Percentiles rank a stretch among this genome's conserved stretches.
Conservation (phyloP, 1,139 yeast species). For the Taphrina communis region DNA sequence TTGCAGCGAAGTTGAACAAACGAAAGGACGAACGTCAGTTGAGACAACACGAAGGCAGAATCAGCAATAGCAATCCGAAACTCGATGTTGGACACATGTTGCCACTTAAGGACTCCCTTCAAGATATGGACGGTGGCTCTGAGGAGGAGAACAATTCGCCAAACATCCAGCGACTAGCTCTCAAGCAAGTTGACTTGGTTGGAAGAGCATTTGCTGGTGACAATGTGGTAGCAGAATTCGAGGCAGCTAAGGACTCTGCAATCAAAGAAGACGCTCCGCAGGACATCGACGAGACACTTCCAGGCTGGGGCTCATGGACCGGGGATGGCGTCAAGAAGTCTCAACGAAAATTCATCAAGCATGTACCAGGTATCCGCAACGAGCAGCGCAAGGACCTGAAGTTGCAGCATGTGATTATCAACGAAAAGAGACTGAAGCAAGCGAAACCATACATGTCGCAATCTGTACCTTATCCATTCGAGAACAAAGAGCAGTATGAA, state of each 20-base stretch:
- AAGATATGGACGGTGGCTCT: constrained; percentile 49
- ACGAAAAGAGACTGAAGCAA: constrained; percentile 84
- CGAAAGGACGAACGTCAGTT: constrained; percentile 19
- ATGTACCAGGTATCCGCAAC: constrained; percentile 67
- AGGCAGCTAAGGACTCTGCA: constrained; percentile 71
- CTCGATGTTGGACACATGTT: constrained; percentile 17
- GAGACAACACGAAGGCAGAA: constrained; percentile 16
- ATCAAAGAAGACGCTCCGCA: constrained; percentile 82
- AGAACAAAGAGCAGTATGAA: constrained; percentile 91
- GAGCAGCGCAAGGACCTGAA: constrained; percentile 79
- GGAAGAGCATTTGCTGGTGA: constrained; percentile 97
- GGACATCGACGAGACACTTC: constrained; percentile 81
- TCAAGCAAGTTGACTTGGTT: constrained; percentile 81
- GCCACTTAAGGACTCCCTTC: constrained; percentile 46
- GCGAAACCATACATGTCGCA: constrained; percentile 79
- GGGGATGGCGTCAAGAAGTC: constrained; percentile 51
- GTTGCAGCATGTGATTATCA: constrained; percentile 80
- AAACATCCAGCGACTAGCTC: constrained; percentile 12
- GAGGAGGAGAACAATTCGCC: constrained; percentile 35
- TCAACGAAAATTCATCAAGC: constrained; percentile 63
- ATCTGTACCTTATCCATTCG: constrained; percentile 92
- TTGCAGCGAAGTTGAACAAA: constrained; percentile 50
- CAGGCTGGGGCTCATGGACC: constrained; percentile 79
- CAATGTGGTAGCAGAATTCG: constrained; percentile 78
- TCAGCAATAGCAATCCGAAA: constrained; percentile 9